Base-by-base conservation (phyloP, 2,329 filamentous ascomycete genomes). In the Alternaria infectoria region DNA sequence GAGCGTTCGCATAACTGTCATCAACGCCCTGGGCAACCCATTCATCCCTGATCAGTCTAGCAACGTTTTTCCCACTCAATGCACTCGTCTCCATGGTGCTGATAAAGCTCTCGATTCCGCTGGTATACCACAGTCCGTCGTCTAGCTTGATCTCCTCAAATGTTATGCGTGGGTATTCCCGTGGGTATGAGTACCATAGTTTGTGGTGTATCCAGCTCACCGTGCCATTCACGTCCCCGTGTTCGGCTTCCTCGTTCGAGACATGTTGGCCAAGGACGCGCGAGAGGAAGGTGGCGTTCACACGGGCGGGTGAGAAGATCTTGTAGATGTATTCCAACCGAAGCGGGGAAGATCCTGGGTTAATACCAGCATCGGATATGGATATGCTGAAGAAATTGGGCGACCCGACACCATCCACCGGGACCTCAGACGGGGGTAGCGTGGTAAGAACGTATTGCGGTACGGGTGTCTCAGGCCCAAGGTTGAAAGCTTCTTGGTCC, bases 1-100 rank as follows among this genome's bases (percentile, higher is more conserved):
- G 15, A 19, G 44, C 4, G 11, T 25, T 28, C 5, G 30, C 49
- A 51, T 28, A 45, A 26, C 21, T 12, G 6, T 28, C 50, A n/a
- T 54, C 28, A 9, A 32, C 19, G 15, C 10, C 44, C 11, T 40
- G n/a, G 21, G 28, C 13, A 25, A 45, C 50, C 78, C 85, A 88
- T 55, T 87, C 87, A 72, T 94, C 87, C 0, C 89, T 84, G 49
- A 95, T 84, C 57, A 96, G 81, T 66, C 85, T 86, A 9, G 92
- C 93, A 19, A 96, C 89, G 75, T 96, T 96, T 86, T 87, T 93
- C 1, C 96, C 96, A 89, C 96, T 96, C 69, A 98, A 80, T 1
- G 93, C 91, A 77, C 90, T 97, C 7, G 96, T 97, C 84, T 99
- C 96, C 96, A 99, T 98, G 0, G 93, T 97, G 10, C 91, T 96